These are phyloP conservation scores for Diaporthe aspalathi DNA, from an alignment of 2,329 filamentous ascomycete species.

Conservation along the genomic window DNA sequence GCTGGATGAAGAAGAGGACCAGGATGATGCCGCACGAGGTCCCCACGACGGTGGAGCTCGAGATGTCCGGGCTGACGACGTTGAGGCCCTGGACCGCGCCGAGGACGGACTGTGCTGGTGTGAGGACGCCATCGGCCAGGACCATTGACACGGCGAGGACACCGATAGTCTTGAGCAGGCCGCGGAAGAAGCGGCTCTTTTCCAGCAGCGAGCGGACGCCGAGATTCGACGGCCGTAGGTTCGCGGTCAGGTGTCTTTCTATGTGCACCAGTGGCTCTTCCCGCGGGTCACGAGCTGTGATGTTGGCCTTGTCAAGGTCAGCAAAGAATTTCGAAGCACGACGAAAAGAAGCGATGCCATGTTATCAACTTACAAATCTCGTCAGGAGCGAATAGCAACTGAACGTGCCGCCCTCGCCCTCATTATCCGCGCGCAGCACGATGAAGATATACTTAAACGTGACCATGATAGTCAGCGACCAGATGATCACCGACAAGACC, in stretches of 20 bases:
- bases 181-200: constrained; percentile 62
- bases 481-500: constrained; percentile 74
- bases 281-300: constrained; percentile 70
- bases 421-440: constrained; percentile 73
- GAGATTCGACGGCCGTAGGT: constrained; percentile 63
- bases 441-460: constrained; percentile 75
- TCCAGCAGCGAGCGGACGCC: constrained; percentile 68
- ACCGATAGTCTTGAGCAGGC: constrained; percentile 68
- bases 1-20: constrained; percentile 71
- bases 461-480: constrained; percentile 76
- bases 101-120: constrained; percentile 74
- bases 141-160: constrained; percentile 75
- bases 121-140: constrained; percentile 72
- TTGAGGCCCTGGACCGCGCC: constrained; percentile 73
- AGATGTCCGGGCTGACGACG: constrained; percentile 67
- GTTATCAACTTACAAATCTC: constrained; percentile 53
- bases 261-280: constrained; percentile 66
- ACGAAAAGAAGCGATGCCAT: accelerated
- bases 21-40: constrained; percentile 72
- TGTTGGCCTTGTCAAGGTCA: constrained; percentile 55
- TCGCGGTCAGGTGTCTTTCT: constrained; percentile 66
- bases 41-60: constrained; percentile 68
- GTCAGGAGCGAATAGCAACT: constrained; percentile 73
- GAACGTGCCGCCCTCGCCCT: constrained; percentile 77
- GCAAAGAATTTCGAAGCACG: not conserved